Evolutionary conservation across 768 basidiomycete species (phyloP).

Genomic region (Termitomyces sp.): DNA sequence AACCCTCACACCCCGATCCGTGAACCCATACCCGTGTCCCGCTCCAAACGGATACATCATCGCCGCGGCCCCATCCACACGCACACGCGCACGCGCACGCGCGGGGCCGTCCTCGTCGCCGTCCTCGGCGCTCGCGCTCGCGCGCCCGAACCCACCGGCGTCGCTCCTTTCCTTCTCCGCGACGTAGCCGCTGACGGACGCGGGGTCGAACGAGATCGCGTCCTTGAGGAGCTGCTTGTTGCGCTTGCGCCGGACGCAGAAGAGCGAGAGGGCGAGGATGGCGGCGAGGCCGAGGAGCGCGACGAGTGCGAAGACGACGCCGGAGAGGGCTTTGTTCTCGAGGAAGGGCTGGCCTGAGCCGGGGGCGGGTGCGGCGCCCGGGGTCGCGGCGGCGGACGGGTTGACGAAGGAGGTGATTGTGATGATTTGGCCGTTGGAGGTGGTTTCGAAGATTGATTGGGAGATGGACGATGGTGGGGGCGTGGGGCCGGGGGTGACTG

Average conservation of each 20-base stretch:
- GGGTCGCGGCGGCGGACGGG: slow-evolving; percentile 20
- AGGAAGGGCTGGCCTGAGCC: slow-evolving; percentile 41
- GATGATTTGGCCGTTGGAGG: slow-evolving; percentile 23
- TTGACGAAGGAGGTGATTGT: slow-evolving; percentile 23
- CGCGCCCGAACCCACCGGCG: slow-evolving; percentile 16
- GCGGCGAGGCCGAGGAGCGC: slow-evolving; percentile 35
- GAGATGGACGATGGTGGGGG: slow-evolving; percentile 7
- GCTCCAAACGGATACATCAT: slow-evolving; percentile 2
- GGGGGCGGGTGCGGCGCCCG: slow-evolving; percentile 12
- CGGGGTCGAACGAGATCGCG: slow-evolving; percentile 49
- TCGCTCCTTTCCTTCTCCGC: slow-evolving; percentile 17
- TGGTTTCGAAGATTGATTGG: slow-evolving; percentile 14
- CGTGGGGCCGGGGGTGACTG: slow-evolving; percentile 7
- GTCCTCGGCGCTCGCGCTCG: neutral
- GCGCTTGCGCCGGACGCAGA: slow-evolving; percentile 42
- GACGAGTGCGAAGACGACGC: slow-evolving; percentile 47
- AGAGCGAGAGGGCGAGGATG: slow-evolving; percentile 41
- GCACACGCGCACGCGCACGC: neutral
- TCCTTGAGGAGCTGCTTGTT: slow-evolving; percentile 35
- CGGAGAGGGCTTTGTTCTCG: slow-evolving; percentile 59
- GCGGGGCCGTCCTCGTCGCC: too few species aligned
- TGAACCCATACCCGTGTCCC: slow-evolving; percentile 1
- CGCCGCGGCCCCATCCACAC: neutral
- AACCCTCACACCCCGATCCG: neutral
- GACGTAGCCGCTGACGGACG: slow-evolving; percentile 15